Conservation (phyloP, 441 rosid species). For the Heliophila coronopifolia region DNA sequence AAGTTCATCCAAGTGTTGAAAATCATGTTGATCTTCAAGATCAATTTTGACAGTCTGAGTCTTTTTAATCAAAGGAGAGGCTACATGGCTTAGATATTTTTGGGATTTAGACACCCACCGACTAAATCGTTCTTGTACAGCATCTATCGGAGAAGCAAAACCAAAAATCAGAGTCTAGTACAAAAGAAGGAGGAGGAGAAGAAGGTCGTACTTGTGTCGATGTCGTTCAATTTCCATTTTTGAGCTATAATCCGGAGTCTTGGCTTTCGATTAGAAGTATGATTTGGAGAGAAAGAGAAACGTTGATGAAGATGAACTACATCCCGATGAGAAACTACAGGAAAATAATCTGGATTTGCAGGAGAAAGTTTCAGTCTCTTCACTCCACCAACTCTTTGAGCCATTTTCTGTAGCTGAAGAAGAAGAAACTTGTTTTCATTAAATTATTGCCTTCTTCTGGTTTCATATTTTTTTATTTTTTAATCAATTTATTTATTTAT, state of each 20-base stretch:
- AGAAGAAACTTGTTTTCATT: too few species aligned
- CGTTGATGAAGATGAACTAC: constrained; percentile 6
- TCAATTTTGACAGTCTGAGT: constrained; percentile 44
- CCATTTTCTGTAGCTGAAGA: constrained; percentile 17
- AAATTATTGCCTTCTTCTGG: constrained; percentile 13
- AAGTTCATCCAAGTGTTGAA: constrained; percentile 57
- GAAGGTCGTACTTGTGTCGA: constrained; percentile 54
- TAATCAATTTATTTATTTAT: too few species aligned
- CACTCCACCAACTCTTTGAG: constrained; percentile 16
- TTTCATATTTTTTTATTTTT: constrained; percentile 13
- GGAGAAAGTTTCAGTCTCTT: constrained; percentile 12
- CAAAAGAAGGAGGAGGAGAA: not conserved
- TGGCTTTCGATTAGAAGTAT: constrained; percentile 31
- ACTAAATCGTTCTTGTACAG: constrained; percentile 61
- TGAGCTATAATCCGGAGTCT: constrained; percentile 50
- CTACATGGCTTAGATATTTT: constrained; percentile 45
- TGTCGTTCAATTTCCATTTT: constrained; percentile 67
- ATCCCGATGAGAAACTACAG: not conserved
- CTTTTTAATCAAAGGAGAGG: constrained; percentile 61
- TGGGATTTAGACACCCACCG: constrained; percentile 84
- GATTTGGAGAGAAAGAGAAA: constrained; percentile 22
- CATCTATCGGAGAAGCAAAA: constrained; percentile 38
- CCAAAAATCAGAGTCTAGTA: too few species aligned
- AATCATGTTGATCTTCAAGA: constrained; percentile 34
- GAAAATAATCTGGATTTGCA: constrained; percentile 10